Base-by-base conservation (phyloP, 306 rosid species). In the Macrotyloma uniflorum region DNA sequence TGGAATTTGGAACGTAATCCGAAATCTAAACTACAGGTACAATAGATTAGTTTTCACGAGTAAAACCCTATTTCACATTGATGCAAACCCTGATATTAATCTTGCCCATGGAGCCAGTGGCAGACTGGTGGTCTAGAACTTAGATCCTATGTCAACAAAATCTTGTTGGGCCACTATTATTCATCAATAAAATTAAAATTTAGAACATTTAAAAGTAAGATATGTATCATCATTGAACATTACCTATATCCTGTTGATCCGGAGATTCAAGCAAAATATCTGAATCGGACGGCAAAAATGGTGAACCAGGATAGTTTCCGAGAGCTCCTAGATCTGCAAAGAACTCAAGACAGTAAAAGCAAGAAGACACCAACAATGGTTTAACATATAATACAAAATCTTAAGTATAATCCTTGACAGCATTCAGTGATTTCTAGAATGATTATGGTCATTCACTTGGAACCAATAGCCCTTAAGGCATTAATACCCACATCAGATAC, bases 231-330 rank as follows among this genome's bases (percentile, higher is more conserved):
- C 19, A 33, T 72, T 46, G 23, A 26, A 42, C 72, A 79, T 82
- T 88, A 93, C 98, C 99, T 87, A 96, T 88, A 85, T 90, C 99
- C 55, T 93, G 96, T 87, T 88, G 98, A 79, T 93, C 98, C 3
- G 98, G 92, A 54, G 99, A 95, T 74, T 95, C 96, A 6, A 93
- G 92, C 83, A 93, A 88, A 70, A 95, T 90, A 75, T 96, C 99
- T 16, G 98, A 91, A 85, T 93, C 98, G 15, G 97, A 96, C 14
- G 93, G 93, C 80, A 96, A 85, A 87, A 96, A 96, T 42, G 99
- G 97, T 20, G 99, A 96, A 67, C 98, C 96, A 9, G 97, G 89
- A 80, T 93, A 93, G 88, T 91, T 96, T 74, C 94, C 99, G 53
- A 93, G 77, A 75, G 96, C 94, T 85, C 97, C 99, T 76, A 96